These are phyloP conservation scores for Phyllosticta ampelicida DNA, from an alignment of 2,329 filamentous ascomycete genomes.

Conservation along the genomic window DNA sequence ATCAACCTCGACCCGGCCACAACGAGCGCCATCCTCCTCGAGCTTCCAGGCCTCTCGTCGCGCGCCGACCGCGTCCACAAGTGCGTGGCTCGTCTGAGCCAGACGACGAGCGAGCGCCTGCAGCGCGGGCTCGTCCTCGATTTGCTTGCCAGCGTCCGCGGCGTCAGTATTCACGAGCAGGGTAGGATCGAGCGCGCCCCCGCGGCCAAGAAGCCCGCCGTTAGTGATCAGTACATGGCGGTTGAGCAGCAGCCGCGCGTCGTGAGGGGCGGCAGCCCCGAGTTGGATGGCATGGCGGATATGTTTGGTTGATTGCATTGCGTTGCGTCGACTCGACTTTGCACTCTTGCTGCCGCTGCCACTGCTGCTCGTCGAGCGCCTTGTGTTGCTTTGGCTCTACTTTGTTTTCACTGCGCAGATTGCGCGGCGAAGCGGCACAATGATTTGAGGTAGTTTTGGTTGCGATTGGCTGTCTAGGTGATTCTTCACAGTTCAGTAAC, in stretches of 20 bases:
- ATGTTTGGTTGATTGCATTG: conserved; percentile 34
- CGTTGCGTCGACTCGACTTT: no score
- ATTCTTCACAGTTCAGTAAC: no score
- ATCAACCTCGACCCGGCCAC: conserved; percentile 57
- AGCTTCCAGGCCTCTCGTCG: conserved; percentile 68
- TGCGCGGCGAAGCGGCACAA: no score
- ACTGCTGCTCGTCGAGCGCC: no score
- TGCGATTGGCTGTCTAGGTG: no score
- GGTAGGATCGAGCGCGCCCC: conserved; percentile 55
- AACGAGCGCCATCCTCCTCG: conserved; percentile 64
- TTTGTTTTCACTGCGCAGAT: no score
- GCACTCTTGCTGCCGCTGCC: no score
- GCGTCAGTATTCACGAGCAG: conserved; percentile 86
- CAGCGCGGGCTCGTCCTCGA: conserved; percentile 76
- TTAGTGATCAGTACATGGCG: conserved; percentile 33
- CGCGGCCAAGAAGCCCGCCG: conserved; percentile 21
- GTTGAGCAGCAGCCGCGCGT: conserved; percentile 29
- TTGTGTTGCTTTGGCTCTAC: no score
- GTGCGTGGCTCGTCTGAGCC: conserved; percentile 28
- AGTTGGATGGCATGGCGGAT: conserved; percentile 33
- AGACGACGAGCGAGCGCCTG: conserved; percentile 48
- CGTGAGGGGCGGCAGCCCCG: conserved; percentile 29
- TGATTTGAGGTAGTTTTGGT: no score
- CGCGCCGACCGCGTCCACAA: conserved; percentile 47
- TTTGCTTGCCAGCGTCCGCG: conserved; percentile 73